Evolutionary conservation across 192 early-diverging fungal species (phyloP).

Genomic region (Geranomyces michiganensis): DNA sequence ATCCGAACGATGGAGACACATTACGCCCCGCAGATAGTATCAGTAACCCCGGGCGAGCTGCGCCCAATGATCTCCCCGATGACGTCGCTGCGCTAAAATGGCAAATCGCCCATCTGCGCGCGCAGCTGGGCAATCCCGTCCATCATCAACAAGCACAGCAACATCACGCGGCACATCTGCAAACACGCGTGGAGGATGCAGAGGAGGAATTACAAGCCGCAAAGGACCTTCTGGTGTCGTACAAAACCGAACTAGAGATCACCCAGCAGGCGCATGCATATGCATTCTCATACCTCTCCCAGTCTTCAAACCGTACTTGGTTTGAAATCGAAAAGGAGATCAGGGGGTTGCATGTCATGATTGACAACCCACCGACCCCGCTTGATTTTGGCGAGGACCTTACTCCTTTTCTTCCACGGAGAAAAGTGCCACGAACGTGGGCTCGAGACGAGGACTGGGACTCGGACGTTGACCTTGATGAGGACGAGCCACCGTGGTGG

Average conservation of each 20-base stretch:
- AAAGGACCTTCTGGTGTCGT: constrained; percentile 44
- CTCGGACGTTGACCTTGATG: constrained; percentile 40
- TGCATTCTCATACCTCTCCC: constrained; percentile 46
- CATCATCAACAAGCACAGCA: constrained; percentile 49
- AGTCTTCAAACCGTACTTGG: constrained; percentile 33
- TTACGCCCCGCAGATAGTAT: not conserved
- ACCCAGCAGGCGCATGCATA: constrained; percentile 43
- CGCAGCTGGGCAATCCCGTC: constrained; percentile 38
- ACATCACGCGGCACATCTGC: constrained; percentile 9
- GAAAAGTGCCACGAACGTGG: constrained; percentile 41
- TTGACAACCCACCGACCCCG: constrained; percentile 41
- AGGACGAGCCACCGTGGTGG: constrained; percentile 9
- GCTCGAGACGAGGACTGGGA: constrained; percentile 55
- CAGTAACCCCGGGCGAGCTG: not conserved
- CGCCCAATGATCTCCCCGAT: constrained; percentile 7
- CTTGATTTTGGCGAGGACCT: constrained; percentile 28
- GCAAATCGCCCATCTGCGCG: not conserved
- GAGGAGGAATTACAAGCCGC: constrained; percentile 45
- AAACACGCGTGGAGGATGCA: constrained; percentile 16
- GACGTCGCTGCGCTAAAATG: constrained; percentile 11
- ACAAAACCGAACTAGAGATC: constrained; percentile 45
- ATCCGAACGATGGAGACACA: not conserved
- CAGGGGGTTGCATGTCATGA: constrained; percentile 38
- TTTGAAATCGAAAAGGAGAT: constrained; percentile 53
- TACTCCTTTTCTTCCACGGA: constrained; percentile 25